phyloP scores from a whole-genome alignment of 2,329 filamentous ascomycete genomes.

The Calonectria honghensis region DNA sequence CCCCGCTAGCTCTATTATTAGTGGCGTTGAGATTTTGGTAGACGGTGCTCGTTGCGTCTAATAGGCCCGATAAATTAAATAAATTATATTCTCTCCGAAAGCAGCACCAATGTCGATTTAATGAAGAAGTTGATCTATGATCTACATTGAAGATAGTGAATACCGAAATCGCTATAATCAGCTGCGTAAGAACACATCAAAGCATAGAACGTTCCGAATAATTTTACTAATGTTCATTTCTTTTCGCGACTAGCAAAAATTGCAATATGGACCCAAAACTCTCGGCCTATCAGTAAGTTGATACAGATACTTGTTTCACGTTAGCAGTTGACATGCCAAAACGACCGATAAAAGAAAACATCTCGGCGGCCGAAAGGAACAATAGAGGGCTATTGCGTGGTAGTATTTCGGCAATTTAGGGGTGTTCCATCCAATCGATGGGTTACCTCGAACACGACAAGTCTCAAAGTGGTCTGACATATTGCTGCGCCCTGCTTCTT shows the following conservation, averaged over 20 bases:
- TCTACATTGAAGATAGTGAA: too few relatives aligned
- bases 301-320: background rate
- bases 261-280: background rate
- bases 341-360: background rate
- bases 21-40: constrained; percentile 45
- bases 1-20: constrained; percentile 46
- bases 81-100: background rate
- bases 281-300: background rate
- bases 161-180: too few relatives aligned
- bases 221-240: background rate
- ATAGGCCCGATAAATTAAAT: background rate
- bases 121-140: background rate
- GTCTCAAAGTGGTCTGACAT: background rate
- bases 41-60: constrained; percentile 47
- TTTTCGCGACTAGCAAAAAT: background rate
- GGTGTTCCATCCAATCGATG: background rate
- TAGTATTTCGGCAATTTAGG: background rate
- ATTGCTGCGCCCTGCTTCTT: background rate
- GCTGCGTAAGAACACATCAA: background rate
- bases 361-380: background rate
- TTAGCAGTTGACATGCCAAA: background rate
- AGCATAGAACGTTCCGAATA: background rate
- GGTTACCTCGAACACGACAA: background rate
- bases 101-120: background rate
- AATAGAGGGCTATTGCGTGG: too few relatives aligned